Evolutionary conservation across 495 filamentous ascomycete species (phyloP).

Genomic region (Lepidopterella palustris): DNA sequence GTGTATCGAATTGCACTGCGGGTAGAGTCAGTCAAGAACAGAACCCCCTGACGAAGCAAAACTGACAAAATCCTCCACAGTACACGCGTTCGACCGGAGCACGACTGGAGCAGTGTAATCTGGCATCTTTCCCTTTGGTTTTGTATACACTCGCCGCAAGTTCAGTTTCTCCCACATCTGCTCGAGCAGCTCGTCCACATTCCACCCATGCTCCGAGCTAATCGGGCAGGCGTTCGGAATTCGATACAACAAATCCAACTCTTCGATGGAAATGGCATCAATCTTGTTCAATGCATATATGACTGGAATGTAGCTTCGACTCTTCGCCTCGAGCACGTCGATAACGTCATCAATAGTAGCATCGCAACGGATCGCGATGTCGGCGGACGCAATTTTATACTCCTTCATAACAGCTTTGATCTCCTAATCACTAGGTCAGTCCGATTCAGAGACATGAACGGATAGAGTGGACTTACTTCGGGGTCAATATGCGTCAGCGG

Average conservation of each 20-base stretch:
- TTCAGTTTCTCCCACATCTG: constrained; percentile 97
- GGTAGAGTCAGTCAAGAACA: constrained; percentile 16
- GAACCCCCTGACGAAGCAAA: not conserved
- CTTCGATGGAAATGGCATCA: constrained; percentile 94
- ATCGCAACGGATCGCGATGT: constrained; percentile 96
- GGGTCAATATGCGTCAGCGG: constrained; percentile 87
- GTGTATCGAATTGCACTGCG: constrained; percentile 92
- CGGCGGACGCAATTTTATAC: constrained; percentile 93
- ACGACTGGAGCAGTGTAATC: constrained; percentile 93
- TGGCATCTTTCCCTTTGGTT: constrained; percentile 90
- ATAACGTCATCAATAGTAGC: constrained; percentile 89
- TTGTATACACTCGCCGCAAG: constrained; percentile 89
- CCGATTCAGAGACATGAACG: not conserved
- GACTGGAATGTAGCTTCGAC: constrained; percentile 91
- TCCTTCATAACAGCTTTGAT: constrained; percentile 97
- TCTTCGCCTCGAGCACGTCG: constrained; percentile 92
- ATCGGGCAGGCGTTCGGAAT: constrained; percentile 96
- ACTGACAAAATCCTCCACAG: constrained; percentile 94
- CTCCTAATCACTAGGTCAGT: constrained; percentile 47
- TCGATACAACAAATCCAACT: constrained; percentile 89
- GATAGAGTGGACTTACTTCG: constrained; percentile 51
- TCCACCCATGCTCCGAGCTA: constrained; percentile 97
- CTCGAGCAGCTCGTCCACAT: constrained; percentile 93
- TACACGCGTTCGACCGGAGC: constrained; percentile 70
- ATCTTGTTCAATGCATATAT: constrained; percentile 99